Base-by-base conservation (phyloP, 495 filamentous ascomycete genomes). In the Viridothelium virens region DNA sequence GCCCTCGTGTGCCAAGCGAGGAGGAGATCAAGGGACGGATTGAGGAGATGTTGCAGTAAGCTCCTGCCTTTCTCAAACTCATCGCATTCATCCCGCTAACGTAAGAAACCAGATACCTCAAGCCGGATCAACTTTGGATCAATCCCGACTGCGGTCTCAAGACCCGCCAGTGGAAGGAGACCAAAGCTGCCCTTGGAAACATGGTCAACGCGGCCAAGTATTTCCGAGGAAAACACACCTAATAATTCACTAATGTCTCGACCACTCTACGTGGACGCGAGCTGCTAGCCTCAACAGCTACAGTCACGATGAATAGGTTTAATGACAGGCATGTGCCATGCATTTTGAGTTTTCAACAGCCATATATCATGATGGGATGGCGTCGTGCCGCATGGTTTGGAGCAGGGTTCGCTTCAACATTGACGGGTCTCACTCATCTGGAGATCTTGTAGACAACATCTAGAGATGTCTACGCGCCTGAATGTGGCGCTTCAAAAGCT, bases 131-230 rank as follows among this genome's bases (percentile, higher is more conserved):
- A 83, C 90, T 97, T 79, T 97, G 92, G 92, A 87, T 96, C 82
- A 92, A 97, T 84, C 94, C 95, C 67, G 94, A 98, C 81, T 98
- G 94, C 75, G 94, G 94, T 82, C 86, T 98, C 48, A 98, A 98
- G 89, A 98, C 94, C 71, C 89, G 94, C 70, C 86, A 91, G 81
- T 96, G 91, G 92, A 83, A 86, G 74, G 93, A 98, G 88, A 94
- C 91, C 76, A 96, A 95, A 86, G 89, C 88, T 73, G 89, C 91
- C 66, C 82, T 97, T 74, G 82, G 80, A 79, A 92, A 96, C 84
- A 87, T 97, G 91, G 91, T 97, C 79, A 87, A 89, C 75, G 94
- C 95, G 44, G 91, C 94, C 81, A 96, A 96, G 86, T 89, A 79
- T 85, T 97, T 86, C 91, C 94, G 94, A 75, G 78, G 86, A 76